Evolutionary conservation across 2,329 filamentous ascomycete species (phyloP), one percentile per base, ranked within the genome.

Genomic region (Hymenoscyphus salicellus): DNA sequence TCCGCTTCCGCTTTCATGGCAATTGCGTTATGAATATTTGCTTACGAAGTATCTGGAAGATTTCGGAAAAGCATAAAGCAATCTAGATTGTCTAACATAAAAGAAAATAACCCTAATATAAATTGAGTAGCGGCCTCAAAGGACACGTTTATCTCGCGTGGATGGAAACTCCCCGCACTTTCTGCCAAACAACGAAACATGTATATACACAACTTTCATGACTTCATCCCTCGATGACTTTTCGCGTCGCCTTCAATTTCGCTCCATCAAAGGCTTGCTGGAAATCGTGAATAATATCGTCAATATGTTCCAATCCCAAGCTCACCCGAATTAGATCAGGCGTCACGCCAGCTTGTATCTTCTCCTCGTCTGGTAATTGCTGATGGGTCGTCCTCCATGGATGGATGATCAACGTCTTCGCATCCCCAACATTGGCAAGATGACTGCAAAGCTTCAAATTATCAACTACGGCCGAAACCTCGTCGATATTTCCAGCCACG

Each of bases 301-400:
- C 86, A 69, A 89, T 88, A 73, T 89, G 86, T 75, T 89, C 87
- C 2, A 83, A 87, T 58, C 87, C 87, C 60, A 89, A 86, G 0
- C 26, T 55, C 5, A 70, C 62, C 11, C 66, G 60, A 36, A 67
- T 68, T 20, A 67, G 55, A 55, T 70, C 87, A 75, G 86, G 77
- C 3, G 85, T 88, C n/a, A 89, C 86, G 70, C 87, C 87, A 17
- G 83, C 85, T 70, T 79, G 81, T 32, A 79, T 73, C 72, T 82
- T 84, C 77, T 89, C 87, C 72, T 88, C 80, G 10, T 88, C 84
- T 33, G 76, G 81, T 60, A 89, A 77, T 73, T 89, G 87, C 76
- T 88, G 84, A 73, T 89, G 87, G 10, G 87, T 89, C 1, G 87
- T 89, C 11, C 83, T 85, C 84, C 86, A 88, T 2, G 87, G 87